Conservation (phyloP, 768 basidiomycete genomes). For the Lanmaoa pseudosensibilis region DNA sequence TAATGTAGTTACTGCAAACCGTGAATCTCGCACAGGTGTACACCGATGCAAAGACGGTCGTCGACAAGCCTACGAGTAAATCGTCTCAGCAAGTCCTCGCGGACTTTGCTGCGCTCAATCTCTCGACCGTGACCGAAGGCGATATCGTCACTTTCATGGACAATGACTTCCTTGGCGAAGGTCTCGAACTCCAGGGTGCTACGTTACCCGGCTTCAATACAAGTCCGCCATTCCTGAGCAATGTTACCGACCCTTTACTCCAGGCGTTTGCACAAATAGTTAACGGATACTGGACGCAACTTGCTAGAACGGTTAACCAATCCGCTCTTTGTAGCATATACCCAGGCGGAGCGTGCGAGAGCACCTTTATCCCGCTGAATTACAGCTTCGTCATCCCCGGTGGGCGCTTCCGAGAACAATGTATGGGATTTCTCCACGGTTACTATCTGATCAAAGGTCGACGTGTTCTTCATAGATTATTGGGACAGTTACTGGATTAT, state of each 20-base stretch:
- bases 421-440: conserved; percentile 44
- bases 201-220: conserved; percentile 60
- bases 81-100: conserved; percentile 62
- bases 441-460: not conserved
- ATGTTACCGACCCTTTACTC: conserved; percentile 67
- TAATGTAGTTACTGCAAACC: conserved; percentile 71
- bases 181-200: conserved; percentile 72
- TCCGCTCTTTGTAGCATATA: conserved; percentile 59
- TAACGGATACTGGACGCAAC: conserved; percentile 79
- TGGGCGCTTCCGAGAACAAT: conserved; percentile 81
- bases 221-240: conserved; percentile 65
- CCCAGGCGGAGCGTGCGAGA: conserved; percentile 61
- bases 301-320: conserved; percentile 74
- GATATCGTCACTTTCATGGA: conserved; percentile 70
- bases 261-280: conserved; percentile 77
- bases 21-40: conserved; percentile 77
- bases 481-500: conserved; percentile 85
- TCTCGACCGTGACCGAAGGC: conserved; percentile 54
- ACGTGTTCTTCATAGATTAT: conserved; percentile 39
- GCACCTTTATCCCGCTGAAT: conserved; percentile 85
- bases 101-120: conserved; percentile 53
- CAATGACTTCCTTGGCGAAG: conserved; percentile 78
- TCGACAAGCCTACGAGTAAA: conserved; percentile 83
- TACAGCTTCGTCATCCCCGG: conserved; percentile 92
- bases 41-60: conserved; percentile 84